Percentiles rank a stretch among this genome's conserved stretches.
Conservation (phyloP, 306 rosid species). For the Medicago lupulina region DNA sequence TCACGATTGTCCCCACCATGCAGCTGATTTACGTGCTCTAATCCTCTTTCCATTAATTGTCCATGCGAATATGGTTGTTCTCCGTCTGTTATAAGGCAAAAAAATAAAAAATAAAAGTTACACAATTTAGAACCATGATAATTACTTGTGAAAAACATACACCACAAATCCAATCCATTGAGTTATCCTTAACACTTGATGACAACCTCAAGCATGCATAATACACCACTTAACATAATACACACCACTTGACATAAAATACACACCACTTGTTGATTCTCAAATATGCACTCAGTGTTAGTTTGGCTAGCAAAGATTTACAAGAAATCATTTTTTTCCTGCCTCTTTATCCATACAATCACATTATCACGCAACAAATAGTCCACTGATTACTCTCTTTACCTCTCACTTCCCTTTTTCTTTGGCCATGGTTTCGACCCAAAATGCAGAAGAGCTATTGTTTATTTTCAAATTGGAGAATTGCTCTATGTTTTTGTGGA, state of each 20-base stretch:
- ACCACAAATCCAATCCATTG: background rate
- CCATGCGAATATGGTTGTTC: slow-evolving; percentile 57
- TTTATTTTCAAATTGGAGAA: background rate
- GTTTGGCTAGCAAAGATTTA: background rate
- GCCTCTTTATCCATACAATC: background rate
- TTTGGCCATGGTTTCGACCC: background rate
- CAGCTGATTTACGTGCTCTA: slow-evolving; percentile 28
- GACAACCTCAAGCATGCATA: background rate
- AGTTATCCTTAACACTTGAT: background rate
- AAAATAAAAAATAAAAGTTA: slow-evolving; percentile 14
- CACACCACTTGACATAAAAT: slow-evolving; percentile 11
- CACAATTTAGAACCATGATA: background rate
- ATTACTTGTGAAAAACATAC: slow-evolving; percentile 13
- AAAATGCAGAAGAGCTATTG: slow-evolving; percentile 15
- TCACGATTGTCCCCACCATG: slow-evolving; percentile 3
- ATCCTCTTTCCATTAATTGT: slow-evolving; percentile 55
- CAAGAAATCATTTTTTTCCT: slow-evolving; percentile 1
- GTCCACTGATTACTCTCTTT: background rate
- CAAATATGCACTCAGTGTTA: background rate
- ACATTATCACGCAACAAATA: background rate
- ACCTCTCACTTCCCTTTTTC: background rate
- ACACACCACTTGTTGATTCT: background rate
- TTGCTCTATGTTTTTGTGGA: background rate
- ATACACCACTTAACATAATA: background rate
- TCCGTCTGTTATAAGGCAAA: slow-evolving; percentile 55